phyloP scores from a whole-genome alignment of 2,329 filamentous ascomycete genomes.

The Alternaria ventricosa region DNA sequence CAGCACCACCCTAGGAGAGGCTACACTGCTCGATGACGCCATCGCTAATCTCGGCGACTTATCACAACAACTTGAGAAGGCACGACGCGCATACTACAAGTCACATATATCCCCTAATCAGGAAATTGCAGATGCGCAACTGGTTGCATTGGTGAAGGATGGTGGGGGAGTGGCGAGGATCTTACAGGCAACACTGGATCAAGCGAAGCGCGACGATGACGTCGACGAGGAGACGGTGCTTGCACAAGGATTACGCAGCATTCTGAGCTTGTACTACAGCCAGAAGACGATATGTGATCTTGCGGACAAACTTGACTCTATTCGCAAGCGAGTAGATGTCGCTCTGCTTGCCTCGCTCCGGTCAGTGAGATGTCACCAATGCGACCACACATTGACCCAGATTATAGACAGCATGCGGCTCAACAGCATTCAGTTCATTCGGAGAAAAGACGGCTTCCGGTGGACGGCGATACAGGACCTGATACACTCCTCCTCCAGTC shows the following conservation, averaged over 20 bases:
- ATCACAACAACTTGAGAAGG: not conserved
- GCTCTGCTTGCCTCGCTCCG: conserved; percentile 14
- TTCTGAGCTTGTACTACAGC: not conserved
- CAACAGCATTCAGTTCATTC: not conserved
- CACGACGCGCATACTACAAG: not conserved
- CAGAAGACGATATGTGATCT: conserved; percentile 1
- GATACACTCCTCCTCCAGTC: not conserved
- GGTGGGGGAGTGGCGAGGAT: not conserved
- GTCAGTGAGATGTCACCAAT: not conserved
- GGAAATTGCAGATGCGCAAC: not conserved
- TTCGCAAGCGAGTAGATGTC: conserved; percentile 13
- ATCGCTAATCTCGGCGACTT: not conserved
- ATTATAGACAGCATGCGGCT: not conserved
- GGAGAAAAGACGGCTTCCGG: not conserved
- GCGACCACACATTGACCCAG: not conserved
- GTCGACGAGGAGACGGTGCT: not conserved
- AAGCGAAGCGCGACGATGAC: not conserved
- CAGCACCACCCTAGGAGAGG: not conserved
- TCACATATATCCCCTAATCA: not conserved
- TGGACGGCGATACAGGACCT: not conserved
- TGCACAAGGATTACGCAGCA: not conserved
- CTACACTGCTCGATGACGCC: not conserved
- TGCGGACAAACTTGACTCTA: not conserved
- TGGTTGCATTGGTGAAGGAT: not conserved
- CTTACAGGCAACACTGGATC: not conserved